Evolutionary conservation across 208 protist species (phyloP).

Genomic region (Endotrypanum monterogeii): DNA sequence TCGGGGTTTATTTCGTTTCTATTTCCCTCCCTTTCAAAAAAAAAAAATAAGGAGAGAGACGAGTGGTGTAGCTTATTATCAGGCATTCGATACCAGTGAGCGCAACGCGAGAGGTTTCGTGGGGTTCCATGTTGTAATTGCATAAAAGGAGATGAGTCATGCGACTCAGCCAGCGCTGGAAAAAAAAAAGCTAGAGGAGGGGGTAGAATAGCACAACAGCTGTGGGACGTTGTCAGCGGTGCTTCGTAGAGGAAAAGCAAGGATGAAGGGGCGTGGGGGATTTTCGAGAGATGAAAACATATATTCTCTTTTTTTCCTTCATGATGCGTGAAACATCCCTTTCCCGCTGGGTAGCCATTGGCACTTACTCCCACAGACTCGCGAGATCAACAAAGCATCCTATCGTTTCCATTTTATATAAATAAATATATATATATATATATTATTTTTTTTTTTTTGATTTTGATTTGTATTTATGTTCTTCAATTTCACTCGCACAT

Average conservation of each 20-base stretch:
- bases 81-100: not conserved
- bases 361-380: not conserved
- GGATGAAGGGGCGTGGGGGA: not conserved
- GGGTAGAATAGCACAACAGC: not conserved
- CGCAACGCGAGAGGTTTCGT: not conserved
- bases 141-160: not conserved
- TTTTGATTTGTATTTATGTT: not conserved
- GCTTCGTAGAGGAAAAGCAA: not conserved
- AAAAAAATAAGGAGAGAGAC: too few species aligned
- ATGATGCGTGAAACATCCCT: not conserved
- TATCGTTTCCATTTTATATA: not conserved
- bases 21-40: too few species aligned
- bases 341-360: not conserved
- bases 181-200: not conserved
- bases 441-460: not conserved
- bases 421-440: not conserved
- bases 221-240: not conserved
- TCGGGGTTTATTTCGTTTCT: too few species aligned
- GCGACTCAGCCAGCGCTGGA: not conserved
- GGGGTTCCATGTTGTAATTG: not conserved
- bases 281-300: not conserved
- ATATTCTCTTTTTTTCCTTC: too few species aligned
- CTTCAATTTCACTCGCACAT: not conserved
- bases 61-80: not conserved
- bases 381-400: not conserved